These are phyloP conservation scores for Erucastrum elatum DNA, from an alignment of 345 rosid species.

Conservation along the genomic window DNA sequence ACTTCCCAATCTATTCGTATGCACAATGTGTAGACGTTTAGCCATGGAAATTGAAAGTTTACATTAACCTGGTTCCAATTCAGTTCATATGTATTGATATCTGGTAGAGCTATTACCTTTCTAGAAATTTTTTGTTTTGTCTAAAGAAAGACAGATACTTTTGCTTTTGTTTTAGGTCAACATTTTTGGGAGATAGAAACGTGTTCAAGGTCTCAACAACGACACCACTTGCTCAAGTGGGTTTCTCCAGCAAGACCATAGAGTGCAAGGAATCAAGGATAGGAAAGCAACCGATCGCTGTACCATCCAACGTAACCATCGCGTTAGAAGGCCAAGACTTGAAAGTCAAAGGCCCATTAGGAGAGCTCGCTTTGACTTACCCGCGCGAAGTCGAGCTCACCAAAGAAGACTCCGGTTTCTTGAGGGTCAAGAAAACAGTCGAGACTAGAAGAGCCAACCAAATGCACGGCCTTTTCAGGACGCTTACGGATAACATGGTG, in stretches of 20 bases:
- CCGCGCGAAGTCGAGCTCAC: slow-evolving; percentile 78
- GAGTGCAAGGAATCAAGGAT: slow-evolving; percentile 92
- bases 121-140: neutral
- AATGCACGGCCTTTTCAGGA: slow-evolving; percentile 99
- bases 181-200: slow-evolving; percentile 62
- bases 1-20: neutral
- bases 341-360: slow-evolving; percentile 85
- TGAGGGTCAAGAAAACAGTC: slow-evolving; percentile 64
- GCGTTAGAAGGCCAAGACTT: slow-evolving; percentile 64
- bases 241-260: slow-evolving; percentile 51
- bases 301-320: slow-evolving; percentile 76
- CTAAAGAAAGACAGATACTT: neutral
- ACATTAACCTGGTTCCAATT: neutral
- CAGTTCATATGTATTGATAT: neutral
- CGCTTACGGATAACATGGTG: slow-evolving; percentile 90
- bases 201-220: slow-evolving; percentile 41
- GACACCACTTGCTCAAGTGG: slow-evolving; percentile 43
- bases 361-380: slow-evolving; percentile 68
- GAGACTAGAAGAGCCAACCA: slow-evolving; percentile 93
- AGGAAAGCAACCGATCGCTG: slow-evolving; percentile 77
- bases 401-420: slow-evolving; percentile 59
- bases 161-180: slow-evolving; percentile 46
- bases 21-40: neutral
- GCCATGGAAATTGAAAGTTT: neutral
- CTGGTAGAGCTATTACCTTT: neutral